Base-by-base conservation (phyloP, 306 rosid genomes). In the Ceratonia siliqua region DNA sequence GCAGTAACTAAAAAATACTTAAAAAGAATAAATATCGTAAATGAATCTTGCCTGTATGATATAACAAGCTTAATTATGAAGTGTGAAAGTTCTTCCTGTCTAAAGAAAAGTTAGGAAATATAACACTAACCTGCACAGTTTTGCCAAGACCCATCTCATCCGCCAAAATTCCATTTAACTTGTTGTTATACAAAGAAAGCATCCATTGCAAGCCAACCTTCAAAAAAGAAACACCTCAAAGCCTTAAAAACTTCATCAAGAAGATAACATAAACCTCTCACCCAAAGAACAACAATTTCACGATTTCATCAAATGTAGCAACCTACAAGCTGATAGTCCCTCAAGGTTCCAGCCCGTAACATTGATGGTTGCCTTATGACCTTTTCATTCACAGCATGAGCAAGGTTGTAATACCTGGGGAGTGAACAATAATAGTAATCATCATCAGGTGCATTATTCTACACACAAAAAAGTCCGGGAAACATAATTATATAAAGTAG, bases 61-160 rank as follows among this genome's bases (percentile, higher is more conserved):
- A 48, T 73, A 38, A 72, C 50, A 68, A 58, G 55, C 15, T 53
- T 62, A 36, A 70, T 67, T 43, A 38, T n/a, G 41, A 59, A 38
- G 22, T 67, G 24, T 32, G 10, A 55, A 24, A 6, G 9, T 49
- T 59, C 62, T 70, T 75, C 54, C 28, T 36, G 68, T 62, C 33
- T 25, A 72, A 79, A 70, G 55, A 48, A 48, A 38, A 27, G 42
- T 15, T 55, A 35, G 8, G 45, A 56, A 35, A 27, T 28, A 30
- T 62, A 66, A 78, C 70, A 72, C 83, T 64, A 77, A 92, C 99
- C 99, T 95, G 99, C 21, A 95, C 99, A 20, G 99, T 95, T 87
- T 95, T 95, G 63, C 99, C 99, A 81, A 95, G 98, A 81, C 99
- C 99, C 99, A 95, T 95, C 89, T 95, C 99, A 90, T 95, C 99